Percentiles rank a stretch among this genome's conserved stretches.
phyloP scores from a whole-genome alignment of 306 rosid genomes.

The Hippophae rhamnoides region DNA sequence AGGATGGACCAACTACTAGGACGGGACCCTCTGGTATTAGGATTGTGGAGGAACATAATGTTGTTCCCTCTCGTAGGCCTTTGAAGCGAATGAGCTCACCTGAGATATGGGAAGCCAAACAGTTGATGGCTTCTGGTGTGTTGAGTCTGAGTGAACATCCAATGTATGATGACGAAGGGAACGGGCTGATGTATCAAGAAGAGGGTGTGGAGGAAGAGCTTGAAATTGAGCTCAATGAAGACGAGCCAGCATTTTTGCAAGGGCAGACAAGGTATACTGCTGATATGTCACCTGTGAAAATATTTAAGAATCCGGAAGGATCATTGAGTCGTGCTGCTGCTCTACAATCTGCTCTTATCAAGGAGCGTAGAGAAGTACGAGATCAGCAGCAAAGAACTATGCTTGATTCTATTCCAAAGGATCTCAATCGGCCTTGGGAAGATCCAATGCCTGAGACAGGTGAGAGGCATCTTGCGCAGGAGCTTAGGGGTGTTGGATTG shows the following conservation, averaged over 20 bases:
- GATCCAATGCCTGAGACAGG: conserved; percentile 89
- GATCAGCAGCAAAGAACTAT: conserved; percentile 82
- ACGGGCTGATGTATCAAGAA: conserved; percentile 64
- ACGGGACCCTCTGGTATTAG: conserved; percentile 78
- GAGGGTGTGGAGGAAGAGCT: conserved; percentile 87
- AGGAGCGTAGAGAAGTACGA: conserved; percentile 87
- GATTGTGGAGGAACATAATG: conserved; percentile 60
- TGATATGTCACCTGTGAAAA: conserved; percentile 92
- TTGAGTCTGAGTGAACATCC: conserved; percentile 61
- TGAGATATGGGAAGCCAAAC: conserved; percentile 87
- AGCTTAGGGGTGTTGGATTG: conserved; percentile 82
- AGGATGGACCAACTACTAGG: conserved; percentile 56
- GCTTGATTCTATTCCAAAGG: conserved; percentile 87
- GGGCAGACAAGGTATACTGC: conserved; percentile 75
- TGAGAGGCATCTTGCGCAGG: conserved; percentile 90
- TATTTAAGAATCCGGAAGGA: conserved; percentile 87
- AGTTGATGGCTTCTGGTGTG: conserved; percentile 80
- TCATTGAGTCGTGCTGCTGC: conserved; percentile 86
- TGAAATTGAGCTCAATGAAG: conserved; percentile 77
- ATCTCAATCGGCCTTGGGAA: conserved; percentile 97
- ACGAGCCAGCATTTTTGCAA: conserved; percentile 76
- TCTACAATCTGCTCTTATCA: conserved; percentile 79
- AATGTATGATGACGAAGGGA: conserved; percentile 75
- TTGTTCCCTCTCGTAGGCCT: conserved; percentile 56
- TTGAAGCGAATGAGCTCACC: conserved; percentile 92